Evolutionary conservation across 2,329 filamentous ascomycete genomes (phyloP).

Genomic region (Fusarium austroafricanum): DNA sequence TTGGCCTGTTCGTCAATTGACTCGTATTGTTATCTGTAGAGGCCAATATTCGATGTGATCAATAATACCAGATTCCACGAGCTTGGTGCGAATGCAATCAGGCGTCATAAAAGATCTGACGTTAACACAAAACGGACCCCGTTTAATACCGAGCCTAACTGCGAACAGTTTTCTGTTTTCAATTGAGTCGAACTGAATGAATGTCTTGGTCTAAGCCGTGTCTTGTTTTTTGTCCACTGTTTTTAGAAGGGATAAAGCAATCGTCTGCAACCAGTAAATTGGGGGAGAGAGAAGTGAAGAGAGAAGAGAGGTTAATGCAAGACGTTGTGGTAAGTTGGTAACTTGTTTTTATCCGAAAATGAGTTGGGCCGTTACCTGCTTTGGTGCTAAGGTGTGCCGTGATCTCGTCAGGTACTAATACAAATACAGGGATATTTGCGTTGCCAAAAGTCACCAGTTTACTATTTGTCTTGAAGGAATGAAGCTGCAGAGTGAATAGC

Average conservation of each 20-base stretch:
- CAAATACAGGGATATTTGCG: neutral
- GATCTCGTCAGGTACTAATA: conserved; percentile 24
- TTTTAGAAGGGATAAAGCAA: conserved; percentile 2
- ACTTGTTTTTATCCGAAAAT: neutral
- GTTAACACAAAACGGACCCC: conserved; percentile 7
- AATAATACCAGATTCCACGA: neutral
- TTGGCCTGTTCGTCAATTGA: conserved; percentile 15
- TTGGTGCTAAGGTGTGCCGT: conserved; percentile 20
- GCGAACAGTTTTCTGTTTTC: conserved; percentile 11
- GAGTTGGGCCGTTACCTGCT: conserved; percentile 16
- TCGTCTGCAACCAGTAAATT: conserved; percentile 3
- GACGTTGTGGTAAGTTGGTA: conserved; percentile 7
- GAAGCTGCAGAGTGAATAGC: conserved; percentile 9
- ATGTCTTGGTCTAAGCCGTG: neutral
- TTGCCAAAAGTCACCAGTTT: conserved; percentile 1
- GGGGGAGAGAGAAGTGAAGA: neutral
- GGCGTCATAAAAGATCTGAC: conserved; percentile 24
- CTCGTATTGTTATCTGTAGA: conserved; percentile 5
- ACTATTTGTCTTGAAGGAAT: conserved; percentile 1
- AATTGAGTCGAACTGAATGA: neutral
- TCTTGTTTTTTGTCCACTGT: conserved; percentile 8
- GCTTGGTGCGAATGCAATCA: conserved; percentile 14
- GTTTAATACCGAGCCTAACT: conserved; percentile 24
- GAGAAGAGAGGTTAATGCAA: neutral
- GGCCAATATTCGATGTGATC: neutral